phyloP scores from a whole-genome alignment of 2,329 filamentous ascomycete species.

The Sphaerulina vaccinii region DNA sequence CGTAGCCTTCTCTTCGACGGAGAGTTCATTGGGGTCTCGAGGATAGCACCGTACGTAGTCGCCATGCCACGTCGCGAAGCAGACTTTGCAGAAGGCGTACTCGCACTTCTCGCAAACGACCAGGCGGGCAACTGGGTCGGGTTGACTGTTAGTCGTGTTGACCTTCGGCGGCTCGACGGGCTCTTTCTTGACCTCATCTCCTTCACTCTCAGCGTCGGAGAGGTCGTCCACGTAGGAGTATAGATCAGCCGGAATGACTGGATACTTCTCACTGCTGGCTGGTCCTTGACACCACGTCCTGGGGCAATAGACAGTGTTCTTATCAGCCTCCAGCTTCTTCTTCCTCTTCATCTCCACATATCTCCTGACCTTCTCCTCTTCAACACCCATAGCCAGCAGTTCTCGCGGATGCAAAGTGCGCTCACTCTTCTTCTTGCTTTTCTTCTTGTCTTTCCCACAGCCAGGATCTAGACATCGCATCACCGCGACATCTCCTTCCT shows the following conservation, averaged over 20 bases:
- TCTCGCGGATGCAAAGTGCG: conserved; percentile 77
- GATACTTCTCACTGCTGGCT: conserved; percentile 59
- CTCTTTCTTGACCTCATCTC: conserved; percentile 8
- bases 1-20: conserved; percentile 80
- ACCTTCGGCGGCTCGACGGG: conserved; percentile 11
- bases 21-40: conserved; percentile 67
- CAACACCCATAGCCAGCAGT: conserved; percentile 56
- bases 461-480: conserved; percentile 78
- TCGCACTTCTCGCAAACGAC: conserved; percentile 84
- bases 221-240: conserved; percentile 38
- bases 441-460: conserved; percentile 56
- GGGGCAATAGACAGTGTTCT: conserved; percentile 88
- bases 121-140: conserved; percentile 58
- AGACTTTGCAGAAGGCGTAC: conserved; percentile 83
- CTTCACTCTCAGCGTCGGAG: conserved; percentile 37
- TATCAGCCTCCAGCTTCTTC: conserved; percentile 86
- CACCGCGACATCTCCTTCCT: conserved; percentile 73
- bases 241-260: conserved; percentile 46
- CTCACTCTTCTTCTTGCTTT: conserved; percentile 59
- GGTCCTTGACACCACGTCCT: conserved; percentile 89
- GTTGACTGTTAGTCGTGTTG: conserved; percentile 20
- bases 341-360: conserved; percentile 92
- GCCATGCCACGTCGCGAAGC: conserved; percentile 85
- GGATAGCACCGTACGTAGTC: conserved; percentile 73
- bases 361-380: conserved; percentile 70